These are phyloP conservation scores for Leptosphaerulina australis DNA, from an alignment of 2,329 filamentous ascomycete genomes.

Conservation along the genomic window DNA sequence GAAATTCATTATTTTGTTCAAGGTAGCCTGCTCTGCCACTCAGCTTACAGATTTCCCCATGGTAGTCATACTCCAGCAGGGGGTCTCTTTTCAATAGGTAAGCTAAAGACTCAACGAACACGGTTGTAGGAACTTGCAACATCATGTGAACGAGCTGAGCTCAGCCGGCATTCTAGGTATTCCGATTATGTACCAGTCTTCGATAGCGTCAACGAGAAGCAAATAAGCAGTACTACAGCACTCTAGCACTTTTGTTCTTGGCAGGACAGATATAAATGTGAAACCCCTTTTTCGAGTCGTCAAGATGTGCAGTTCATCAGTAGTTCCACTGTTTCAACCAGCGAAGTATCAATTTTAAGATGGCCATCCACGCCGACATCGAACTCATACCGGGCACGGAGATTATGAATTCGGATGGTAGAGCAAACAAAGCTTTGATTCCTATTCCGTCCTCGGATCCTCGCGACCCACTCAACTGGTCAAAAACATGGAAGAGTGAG, in stretches of 20 bases:
- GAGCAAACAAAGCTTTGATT: slow-evolving; percentile 32
- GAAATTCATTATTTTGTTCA: no score
- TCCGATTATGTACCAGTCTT: background rate
- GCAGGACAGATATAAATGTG: background rate
- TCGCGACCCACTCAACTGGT: slow-evolving; percentile 49
- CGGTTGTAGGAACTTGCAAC: background rate
- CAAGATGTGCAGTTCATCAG: no score
- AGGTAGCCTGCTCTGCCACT: no score
- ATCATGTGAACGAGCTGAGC: background rate
- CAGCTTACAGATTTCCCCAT: no score
- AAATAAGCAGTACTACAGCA: background rate
- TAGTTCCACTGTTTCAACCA: background rate
- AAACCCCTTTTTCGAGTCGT: background rate
- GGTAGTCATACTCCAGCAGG: no score
- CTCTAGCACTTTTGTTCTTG: no score
- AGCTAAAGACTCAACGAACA: background rate
- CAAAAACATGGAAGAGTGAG: slow-evolving; percentile 42
- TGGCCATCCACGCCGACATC: slow-evolving; percentile 21
- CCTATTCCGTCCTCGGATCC: slow-evolving; percentile 43
- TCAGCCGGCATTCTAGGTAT: slow-evolving; percentile 3
- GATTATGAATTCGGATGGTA: slow-evolving; percentile 32
- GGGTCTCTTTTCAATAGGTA: no score
- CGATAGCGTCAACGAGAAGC: background rate
- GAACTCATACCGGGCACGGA: slow-evolving; percentile 42
- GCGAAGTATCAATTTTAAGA: slow-evolving; percentile 4